Evolutionary conservation across 2,329 filamentous ascomycete genomes (phyloP).

Genomic region (Diaporthe velutina): DNA sequence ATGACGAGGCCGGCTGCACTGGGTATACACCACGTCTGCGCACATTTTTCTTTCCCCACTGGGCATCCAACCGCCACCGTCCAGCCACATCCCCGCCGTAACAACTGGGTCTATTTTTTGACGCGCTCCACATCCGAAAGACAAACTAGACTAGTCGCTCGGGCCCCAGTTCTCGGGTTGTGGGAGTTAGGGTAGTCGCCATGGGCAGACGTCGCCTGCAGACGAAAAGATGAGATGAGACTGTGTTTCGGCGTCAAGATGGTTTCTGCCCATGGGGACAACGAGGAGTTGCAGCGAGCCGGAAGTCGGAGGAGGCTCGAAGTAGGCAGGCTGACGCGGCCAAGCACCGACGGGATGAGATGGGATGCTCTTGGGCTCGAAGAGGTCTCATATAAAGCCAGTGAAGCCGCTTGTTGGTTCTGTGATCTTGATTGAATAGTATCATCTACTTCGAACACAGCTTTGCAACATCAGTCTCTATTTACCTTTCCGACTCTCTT

Average conservation of each 20-base stretch:
- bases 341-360: neutral
- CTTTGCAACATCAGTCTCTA: slow-evolving; percentile 1
- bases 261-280: slow-evolving; percentile 29
- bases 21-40: neutral
- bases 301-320: slow-evolving; percentile 6
- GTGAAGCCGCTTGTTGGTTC: neutral
- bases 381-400: slow-evolving; percentile 18
- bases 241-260: slow-evolving; percentile 33
- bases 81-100: neutral
- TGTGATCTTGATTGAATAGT: neutral
- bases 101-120: slow-evolving; percentile 6
- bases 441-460: slow-evolving; percentile 19
- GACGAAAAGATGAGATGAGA: slow-evolving; percentile 37
- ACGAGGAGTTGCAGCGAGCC: neutral
- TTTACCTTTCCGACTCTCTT: slow-evolving; percentile 14
- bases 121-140: neutral
- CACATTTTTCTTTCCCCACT: neutral
- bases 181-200: slow-evolving; percentile 23
- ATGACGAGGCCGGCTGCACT: slow-evolving; percentile 18
- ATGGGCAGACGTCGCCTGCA: slow-evolving; percentile 16
- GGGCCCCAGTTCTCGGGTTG: slow-evolving; percentile 9
- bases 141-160: neutral
- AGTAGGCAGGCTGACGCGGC: slow-evolving; percentile 33
- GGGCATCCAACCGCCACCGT: neutral
- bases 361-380: neutral